Percentiles rank a stretch among this genome's conserved stretches.
Conservation (phyloP, 306 rosid genomes). For the Acacia melanoxylon region DNA sequence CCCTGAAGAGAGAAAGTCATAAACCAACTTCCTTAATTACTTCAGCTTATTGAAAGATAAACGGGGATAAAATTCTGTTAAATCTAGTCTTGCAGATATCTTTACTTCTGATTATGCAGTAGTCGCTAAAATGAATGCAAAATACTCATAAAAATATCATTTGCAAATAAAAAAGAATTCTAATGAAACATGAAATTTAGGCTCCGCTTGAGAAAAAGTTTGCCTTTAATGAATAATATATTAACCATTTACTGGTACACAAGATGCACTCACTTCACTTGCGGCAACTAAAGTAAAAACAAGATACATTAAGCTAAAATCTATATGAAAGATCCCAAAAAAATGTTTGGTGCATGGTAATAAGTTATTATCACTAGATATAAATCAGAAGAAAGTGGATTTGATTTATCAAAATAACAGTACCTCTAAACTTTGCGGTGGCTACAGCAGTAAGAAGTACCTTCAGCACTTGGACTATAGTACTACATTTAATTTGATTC, state of each 20-base stretch:
- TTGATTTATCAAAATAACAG: constrained; percentile 21
- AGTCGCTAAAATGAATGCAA: background rate
- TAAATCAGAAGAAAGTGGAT: constrained; percentile 16
- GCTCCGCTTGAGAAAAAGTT: constrained; percentile 17
- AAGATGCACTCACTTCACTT: constrained; percentile 7
- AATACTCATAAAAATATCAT: background rate
- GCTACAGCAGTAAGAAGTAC: constrained; percentile 99
- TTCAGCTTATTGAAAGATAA: background rate
- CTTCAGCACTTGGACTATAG: constrained; percentile 97
- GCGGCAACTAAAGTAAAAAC: background rate
- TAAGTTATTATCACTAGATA: constrained; percentile 23
- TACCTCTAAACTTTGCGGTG: constrained; percentile 96
- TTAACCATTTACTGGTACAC: constrained; percentile 25
- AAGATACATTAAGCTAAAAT: constrained; percentile 20
- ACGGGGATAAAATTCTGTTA: background rate
- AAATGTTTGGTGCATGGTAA: background rate
- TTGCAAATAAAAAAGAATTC: background rate
- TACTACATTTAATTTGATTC: constrained; percentile 61
- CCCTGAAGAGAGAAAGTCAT: background rate
- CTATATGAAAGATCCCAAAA: constrained; percentile 7
- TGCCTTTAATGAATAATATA: constrained; percentile 19
- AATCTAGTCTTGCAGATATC: background rate
- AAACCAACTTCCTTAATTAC: background rate
- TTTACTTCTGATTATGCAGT: background rate
- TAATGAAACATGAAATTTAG: constrained; percentile 8